Evolutionary conservation across 495 filamentous ascomycete genomes (phyloP).

Genomic region (Saxophila tyrrhenica): DNA sequence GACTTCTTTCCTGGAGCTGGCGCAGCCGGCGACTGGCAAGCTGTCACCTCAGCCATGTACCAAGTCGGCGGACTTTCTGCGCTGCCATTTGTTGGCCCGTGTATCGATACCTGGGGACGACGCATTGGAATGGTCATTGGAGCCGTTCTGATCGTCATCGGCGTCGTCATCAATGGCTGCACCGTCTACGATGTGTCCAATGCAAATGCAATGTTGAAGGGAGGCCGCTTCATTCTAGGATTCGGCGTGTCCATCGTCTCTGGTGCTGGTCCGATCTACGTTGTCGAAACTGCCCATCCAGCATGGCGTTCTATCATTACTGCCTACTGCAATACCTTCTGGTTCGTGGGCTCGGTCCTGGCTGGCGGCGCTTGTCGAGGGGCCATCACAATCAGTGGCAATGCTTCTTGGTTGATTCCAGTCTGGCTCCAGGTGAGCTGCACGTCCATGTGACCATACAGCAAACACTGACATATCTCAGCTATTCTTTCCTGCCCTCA

Average conservation of each 20-base stretch:
- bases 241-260: slow-evolving; percentile 59
- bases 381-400: slow-evolving; percentile 31
- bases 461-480: slow-evolving; percentile 28
- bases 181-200: slow-evolving; percentile 40
- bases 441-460: neutral
- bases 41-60: slow-evolving; percentile 20
- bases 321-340: slow-evolving; percentile 35
- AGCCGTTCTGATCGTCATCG: slow-evolving; percentile 46
- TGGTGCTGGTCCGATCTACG: slow-evolving; percentile 62
- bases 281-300: slow-evolving; percentile 64
- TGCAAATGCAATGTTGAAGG: slow-evolving; percentile 52
- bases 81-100: slow-evolving; percentile 16
- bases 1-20: slow-evolving; percentile 14
- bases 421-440: slow-evolving; percentile 36
- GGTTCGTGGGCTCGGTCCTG: slow-evolving; percentile 46
- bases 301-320: slow-evolving; percentile 56
- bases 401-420: slow-evolving; percentile 50
- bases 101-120: slow-evolving; percentile 34
- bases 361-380: slow-evolving; percentile 38
- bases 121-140: slow-evolving; percentile 55
- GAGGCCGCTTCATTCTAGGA: slow-evolving; percentile 64
- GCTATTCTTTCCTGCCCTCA: slow-evolving; percentile 41
- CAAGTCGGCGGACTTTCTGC: slow-evolving; percentile 14
- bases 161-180: slow-evolving; percentile 53
- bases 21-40: slow-evolving; percentile 13